These are phyloP conservation scores for Ceratopteris richardii DNA, from an alignment of 75 land plant genomes.

Conservation along the genomic window DNA sequence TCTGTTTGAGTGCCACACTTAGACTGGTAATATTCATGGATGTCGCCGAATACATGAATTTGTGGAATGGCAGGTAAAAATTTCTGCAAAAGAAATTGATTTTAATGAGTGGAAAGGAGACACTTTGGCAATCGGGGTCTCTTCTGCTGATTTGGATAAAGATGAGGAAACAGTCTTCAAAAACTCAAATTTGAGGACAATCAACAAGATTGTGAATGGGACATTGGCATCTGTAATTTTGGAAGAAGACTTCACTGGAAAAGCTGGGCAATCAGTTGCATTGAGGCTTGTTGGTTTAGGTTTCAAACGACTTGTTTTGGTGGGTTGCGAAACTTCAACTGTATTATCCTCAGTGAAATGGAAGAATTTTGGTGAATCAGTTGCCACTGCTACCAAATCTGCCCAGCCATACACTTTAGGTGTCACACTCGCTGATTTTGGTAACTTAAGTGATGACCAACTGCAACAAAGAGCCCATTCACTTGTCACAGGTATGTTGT, in stretches of 20 bases:
- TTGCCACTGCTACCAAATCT: no score
- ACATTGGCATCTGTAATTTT: conserved; percentile 49
- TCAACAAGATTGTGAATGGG: conserved; percentile 52
- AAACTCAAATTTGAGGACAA: conserved; percentile 35
- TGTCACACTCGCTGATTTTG: conserved; percentile 44
- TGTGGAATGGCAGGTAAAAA: conserved; percentile 51
- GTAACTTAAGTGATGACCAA: conserved; percentile 27
- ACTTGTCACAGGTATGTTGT: conserved; percentile 51
- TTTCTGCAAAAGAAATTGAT: conserved; percentile 58
- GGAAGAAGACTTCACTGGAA: conserved; percentile 94
- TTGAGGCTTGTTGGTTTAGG: conserved; percentile 61
- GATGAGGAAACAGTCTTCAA: conserved; percentile 45
- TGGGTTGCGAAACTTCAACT: conserved; percentile 61
- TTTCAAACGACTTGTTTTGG: conserved; percentile 64
- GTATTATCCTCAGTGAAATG: neutral
- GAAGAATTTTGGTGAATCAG: conserved; percentile 54
- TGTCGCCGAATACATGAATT: no score
- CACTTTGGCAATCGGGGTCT: conserved; percentile 70
- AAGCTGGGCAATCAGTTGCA: conserved; percentile 67
- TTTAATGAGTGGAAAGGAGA: conserved; percentile 79
- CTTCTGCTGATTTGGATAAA: conserved; percentile 59
- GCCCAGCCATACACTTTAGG: conserved; percentile 61
- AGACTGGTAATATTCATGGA: no score
- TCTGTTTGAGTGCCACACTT: no score
- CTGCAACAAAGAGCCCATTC: conserved; percentile 51